These are phyloP conservation scores for Vitellaria paradoxa DNA, from an alignment of 179 eudicot species.

Conservation along the genomic window DNA sequence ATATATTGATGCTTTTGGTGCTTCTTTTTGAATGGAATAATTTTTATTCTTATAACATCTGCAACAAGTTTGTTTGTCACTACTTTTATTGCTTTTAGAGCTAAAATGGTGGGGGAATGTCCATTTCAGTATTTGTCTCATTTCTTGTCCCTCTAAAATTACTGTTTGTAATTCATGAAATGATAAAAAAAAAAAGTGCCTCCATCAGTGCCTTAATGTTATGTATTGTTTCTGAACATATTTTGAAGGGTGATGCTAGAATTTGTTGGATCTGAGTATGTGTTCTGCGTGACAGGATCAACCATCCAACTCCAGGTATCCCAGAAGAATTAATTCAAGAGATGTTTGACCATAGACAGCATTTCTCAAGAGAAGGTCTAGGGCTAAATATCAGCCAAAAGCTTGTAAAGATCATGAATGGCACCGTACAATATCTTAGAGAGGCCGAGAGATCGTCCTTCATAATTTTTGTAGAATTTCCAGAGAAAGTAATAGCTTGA, in stretches of 20 bases:
- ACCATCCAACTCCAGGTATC: slow-evolving; percentile 87
- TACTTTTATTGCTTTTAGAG: not conserved
- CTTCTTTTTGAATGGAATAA: not conserved
- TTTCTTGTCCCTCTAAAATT: not conserved
- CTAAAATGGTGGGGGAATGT: not conserved
- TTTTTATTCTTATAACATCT: not conserved
- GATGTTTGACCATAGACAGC: slow-evolving; percentile 69
- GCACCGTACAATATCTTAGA: slow-evolving; percentile 75
- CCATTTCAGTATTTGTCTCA: not conserved
- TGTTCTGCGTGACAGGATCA: slow-evolving; percentile 48
- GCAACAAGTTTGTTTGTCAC: not conserved
- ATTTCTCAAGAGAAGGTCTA: slow-evolving; percentile 84
- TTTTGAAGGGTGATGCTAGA: not conserved
- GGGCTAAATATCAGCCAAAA: slow-evolving; percentile 79
- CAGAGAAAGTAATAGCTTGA: slow-evolving; percentile 17
- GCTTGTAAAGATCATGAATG: slow-evolving; percentile 79
- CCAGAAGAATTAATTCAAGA: slow-evolving; percentile 73
- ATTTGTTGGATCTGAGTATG: not conserved
- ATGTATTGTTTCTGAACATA: not conserved
- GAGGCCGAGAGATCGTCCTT: slow-evolving; percentile 71
- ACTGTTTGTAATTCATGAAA: not conserved
- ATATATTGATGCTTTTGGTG: not conserved
- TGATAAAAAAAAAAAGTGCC: not conserved
- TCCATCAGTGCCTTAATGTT: not conserved
- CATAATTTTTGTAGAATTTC: slow-evolving; percentile 66